Evolutionary conservation across 2,329 filamentous ascomycete species (phyloP).

Genomic region (Monosporascus ibericus): DNA sequence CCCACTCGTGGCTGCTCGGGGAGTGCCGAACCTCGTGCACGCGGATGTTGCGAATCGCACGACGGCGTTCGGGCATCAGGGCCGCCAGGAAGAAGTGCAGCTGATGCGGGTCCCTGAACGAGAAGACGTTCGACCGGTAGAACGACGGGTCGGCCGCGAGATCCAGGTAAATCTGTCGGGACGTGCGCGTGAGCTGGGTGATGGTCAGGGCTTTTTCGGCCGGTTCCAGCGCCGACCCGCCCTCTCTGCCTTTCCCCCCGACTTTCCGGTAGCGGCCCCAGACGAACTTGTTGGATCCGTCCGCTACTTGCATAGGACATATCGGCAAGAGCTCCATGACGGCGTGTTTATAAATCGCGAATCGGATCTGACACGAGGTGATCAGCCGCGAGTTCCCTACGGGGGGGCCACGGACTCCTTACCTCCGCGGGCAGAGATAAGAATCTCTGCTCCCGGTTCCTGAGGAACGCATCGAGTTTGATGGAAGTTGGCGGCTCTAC

Average conservation of each 20-base stretch:
- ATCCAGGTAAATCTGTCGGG: background rate
- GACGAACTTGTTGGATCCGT: background rate
- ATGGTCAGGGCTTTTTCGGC: background rate
- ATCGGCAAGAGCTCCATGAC: background rate
- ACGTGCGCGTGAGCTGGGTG: background rate
- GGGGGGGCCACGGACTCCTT: too few species aligned
- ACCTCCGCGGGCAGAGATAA: too few species aligned
- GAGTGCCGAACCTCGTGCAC: background rate
- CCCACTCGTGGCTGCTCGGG: background rate
- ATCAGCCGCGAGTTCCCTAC: background rate
- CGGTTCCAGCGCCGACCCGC: background rate
- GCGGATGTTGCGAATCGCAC: background rate
- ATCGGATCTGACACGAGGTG: background rate
- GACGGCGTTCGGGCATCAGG: background rate
- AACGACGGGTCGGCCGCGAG: background rate
- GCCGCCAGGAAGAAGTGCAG: background rate
- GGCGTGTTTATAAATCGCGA: background rate
- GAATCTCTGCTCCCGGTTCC: too few species aligned
- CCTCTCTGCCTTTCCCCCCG: background rate
- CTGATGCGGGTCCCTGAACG: background rate
- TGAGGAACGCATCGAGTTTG: too few species aligned
- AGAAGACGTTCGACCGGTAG: background rate
- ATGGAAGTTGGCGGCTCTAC: too few species aligned
- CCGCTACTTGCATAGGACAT: background rate
- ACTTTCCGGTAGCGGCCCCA: too few species aligned